Evolutionary conservation across 139 green algal species (phyloP).

Genomic region (Pleodorina starrii): DNA sequence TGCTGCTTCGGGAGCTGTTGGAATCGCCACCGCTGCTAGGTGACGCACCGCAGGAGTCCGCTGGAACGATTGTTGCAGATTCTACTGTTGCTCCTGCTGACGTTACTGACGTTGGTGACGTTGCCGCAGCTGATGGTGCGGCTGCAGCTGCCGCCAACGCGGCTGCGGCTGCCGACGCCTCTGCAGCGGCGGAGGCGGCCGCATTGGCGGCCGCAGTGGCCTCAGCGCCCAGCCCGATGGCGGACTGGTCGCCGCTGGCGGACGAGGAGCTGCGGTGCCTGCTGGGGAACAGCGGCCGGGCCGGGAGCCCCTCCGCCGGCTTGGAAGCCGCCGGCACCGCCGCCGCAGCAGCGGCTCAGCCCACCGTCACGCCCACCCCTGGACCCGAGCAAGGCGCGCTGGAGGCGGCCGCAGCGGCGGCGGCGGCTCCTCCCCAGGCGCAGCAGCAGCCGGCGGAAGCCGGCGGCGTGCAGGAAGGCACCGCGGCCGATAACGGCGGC

Average conservation of each 20-base stretch:
- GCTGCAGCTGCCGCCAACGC: neutral
- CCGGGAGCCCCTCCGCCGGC: too few species aligned
- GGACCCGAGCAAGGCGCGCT: too few species aligned
- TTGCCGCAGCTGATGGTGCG: neutral
- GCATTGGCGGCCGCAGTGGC: neutral
- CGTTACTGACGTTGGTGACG: neutral
- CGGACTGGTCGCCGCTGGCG: neutral
- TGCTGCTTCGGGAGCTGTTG: neutral
- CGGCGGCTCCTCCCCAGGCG: neutral
- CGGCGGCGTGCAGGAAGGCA: too few species aligned
- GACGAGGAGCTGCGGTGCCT: neutral
- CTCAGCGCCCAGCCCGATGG: neutral
- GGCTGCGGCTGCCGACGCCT: neutral
- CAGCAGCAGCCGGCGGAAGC: too few species aligned
- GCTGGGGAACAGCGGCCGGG: too few species aligned
- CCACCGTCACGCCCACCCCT: neutral
- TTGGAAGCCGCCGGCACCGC: neutral
- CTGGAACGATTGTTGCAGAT: neutral
- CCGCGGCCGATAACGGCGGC: too few species aligned
- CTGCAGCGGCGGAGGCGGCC: neutral
- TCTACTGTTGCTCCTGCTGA: neutral
- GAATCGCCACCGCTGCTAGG: neutral
- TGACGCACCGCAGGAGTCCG: neutral
- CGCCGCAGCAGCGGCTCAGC: neutral
- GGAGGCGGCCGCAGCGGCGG: neutral